phyloP scores from a whole-genome alignment of 2,329 filamentous ascomycete genomes.

The Microsporum ferrugineum region DNA sequence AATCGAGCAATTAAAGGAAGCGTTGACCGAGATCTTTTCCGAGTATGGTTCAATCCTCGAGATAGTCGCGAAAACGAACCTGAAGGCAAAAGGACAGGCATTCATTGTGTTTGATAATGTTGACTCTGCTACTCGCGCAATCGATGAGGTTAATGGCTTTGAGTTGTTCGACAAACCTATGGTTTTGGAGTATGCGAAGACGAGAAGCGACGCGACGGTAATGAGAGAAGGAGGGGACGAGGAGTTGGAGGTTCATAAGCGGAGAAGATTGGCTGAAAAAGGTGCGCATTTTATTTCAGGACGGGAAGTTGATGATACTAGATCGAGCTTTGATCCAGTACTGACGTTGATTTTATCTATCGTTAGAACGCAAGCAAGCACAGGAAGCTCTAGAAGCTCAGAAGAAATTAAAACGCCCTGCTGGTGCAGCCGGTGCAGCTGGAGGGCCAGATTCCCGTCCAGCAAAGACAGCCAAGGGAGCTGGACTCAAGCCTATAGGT shows the following conservation, averaged over 20 bases:
- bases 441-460: conserved; percentile 41
- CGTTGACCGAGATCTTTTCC: conserved; percentile 66
- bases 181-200: conserved; percentile 69
- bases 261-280: conserved; percentile 75
- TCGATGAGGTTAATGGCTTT: conserved; percentile 85
- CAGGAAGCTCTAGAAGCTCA: conserved; percentile 67
- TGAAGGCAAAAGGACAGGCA: conserved; percentile 88
- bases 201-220: conserved; percentile 78
- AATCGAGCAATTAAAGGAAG: conserved; percentile 60
- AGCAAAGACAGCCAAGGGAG: conserved; percentile 57
- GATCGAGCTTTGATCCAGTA: conserved; percentile 15
- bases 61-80: conserved; percentile 74
- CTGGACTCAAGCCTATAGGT: conserved; percentile 66
- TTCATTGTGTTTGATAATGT: conserved; percentile 81
- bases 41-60: conserved; percentile 82
- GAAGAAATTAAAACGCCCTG: conserved; percentile 59
- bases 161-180: conserved; percentile 87
- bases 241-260: conserved; percentile 80
- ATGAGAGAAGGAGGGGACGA: conserved; percentile 59
- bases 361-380: conserved; percentile 63
- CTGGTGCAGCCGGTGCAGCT: conserved; percentile 36
- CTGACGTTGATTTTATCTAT: conserved; percentile 1
- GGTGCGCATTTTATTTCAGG: conserved; percentile 41
- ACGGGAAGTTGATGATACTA: neutral
- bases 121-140: conserved; percentile 67